phyloP scores from a whole-genome alignment of 768 basidiomycete species.

The Coprinellus micaceus region DNA sequence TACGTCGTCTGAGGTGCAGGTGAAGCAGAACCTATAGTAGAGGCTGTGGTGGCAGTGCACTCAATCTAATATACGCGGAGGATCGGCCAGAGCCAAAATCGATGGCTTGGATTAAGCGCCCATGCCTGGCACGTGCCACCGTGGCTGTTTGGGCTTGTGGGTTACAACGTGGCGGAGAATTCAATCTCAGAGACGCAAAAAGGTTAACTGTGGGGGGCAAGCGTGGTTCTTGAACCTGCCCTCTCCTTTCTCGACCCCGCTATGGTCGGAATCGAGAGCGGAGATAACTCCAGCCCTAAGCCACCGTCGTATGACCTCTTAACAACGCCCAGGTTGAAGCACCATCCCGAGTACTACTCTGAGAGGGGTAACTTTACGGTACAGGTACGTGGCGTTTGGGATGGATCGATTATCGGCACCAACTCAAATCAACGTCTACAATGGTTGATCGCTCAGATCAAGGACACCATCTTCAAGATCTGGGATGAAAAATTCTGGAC shows the following conservation, averaged over 20 bases:
- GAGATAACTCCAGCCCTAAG: background rate
- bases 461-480: constrained; percentile 5
- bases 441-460: too few relatives aligned
- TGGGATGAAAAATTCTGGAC: constrained; percentile 2
- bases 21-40: constrained; percentile 1
- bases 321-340: background rate
- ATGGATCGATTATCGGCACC: background rate
- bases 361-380: constrained; percentile 7
- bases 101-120: too few relatives aligned
- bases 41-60: too few relatives aligned
- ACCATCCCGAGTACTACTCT: constrained; percentile 10
- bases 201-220: background rate
- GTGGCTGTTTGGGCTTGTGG: background rate
- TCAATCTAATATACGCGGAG: too few relatives aligned
- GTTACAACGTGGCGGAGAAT: background rate
- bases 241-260: background rate
- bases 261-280: constrained; percentile 2
- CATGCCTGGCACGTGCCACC: too few relatives aligned
- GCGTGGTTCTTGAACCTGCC: background rate
- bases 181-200: background rate
- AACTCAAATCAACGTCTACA: too few relatives aligned
- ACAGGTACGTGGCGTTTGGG: constrained; percentile 3
- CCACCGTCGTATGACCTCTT: background rate
- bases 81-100: too few relatives aligned
- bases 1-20: background rate